These are phyloP conservation scores for Tillandsia leiboldiana DNA, from an alignment of 176 grass and related monocot genomes.

Conservation along the genomic window DNA sequence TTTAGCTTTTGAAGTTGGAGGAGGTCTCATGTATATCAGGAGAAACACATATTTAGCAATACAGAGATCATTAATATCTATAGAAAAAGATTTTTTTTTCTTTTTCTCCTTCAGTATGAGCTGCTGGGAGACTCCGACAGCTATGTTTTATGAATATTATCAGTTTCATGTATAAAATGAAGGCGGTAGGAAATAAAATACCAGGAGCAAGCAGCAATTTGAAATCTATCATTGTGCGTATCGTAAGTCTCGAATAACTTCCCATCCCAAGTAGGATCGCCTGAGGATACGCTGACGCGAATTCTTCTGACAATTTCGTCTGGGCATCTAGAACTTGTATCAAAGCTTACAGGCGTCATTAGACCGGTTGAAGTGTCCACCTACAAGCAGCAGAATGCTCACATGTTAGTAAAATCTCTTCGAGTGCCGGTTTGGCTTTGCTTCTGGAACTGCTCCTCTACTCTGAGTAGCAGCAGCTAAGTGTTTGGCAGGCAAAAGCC, in stretches of 20 bases:
- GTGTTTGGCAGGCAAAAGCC: too few relatives aligned
- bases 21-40: not conserved
- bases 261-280: constrained; percentile 60
- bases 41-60: not conserved
- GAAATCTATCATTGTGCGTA: constrained; percentile 43
- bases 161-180: not conserved
- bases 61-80: not conserved
- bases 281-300: constrained; percentile 48
- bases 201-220: constrained; percentile 56
- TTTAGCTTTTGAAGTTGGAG: not conserved
- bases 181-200: constrained; percentile 13
- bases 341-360: constrained; percentile 61
- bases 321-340: constrained; percentile 52
- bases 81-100: not conserved
- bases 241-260: constrained; percentile 75
- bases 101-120: not conserved
- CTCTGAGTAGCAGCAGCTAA: too few relatives aligned
- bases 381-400: constrained; percentile 26
- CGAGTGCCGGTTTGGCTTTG: too few relatives aligned
- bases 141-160: not conserved
- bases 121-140: not conserved
- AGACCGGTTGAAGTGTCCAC: constrained; percentile 54
- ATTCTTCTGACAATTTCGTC: constrained; percentile 88
- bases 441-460: too few relatives aligned
- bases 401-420: not conserved